These are phyloP conservation scores for Aspergillus pseudotamarii DNA, from an alignment of 2,329 filamentous ascomycete genomes.

Conservation along the genomic window DNA sequence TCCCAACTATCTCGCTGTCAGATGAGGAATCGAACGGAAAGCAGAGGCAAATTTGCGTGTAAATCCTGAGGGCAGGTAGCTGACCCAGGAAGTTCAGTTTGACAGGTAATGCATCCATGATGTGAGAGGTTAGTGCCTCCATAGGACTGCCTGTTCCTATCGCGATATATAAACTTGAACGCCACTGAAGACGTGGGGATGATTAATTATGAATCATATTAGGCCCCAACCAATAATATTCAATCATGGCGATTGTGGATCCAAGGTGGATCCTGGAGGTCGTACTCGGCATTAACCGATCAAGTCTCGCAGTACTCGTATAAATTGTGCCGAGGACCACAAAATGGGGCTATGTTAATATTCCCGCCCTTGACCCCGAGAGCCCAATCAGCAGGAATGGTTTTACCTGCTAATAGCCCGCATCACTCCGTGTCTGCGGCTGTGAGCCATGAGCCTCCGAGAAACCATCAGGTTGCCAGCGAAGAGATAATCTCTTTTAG, in stretches of 20 bases:
- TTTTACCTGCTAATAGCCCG: neutral
- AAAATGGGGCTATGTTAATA: too few relatives aligned
- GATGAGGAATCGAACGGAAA: constrained; percentile 37
- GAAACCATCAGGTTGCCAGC: neutral
- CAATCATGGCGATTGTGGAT: neutral
- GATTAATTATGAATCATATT: neutral
- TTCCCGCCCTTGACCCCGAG: neutral
- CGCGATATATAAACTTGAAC: neutral
- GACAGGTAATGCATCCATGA: neutral
- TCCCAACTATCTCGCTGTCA: constrained; percentile 29
- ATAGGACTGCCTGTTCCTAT: neutral
- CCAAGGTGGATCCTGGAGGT: neutral
- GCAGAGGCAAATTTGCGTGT: constrained; percentile 51
- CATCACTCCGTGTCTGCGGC: neutral
- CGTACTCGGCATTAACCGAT: too few relatives aligned
- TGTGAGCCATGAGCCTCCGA: neutral
- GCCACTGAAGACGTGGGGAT: neutral
- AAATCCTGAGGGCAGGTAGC: constrained; percentile 46
- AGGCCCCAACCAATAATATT: neutral
- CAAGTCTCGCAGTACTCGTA: too few relatives aligned
- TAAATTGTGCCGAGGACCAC: too few relatives aligned
- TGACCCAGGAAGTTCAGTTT: constrained; percentile 49
- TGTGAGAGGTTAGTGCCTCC: neutral
- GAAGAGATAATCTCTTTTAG: neutral
- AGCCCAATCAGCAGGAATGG: neutral